Percentiles rank a stretch among this genome's conserved stretches.
Evolutionary conservation across 805 yeast species (phyloP).

Genomic region (Blastobotrys mokoenaii): DNA sequence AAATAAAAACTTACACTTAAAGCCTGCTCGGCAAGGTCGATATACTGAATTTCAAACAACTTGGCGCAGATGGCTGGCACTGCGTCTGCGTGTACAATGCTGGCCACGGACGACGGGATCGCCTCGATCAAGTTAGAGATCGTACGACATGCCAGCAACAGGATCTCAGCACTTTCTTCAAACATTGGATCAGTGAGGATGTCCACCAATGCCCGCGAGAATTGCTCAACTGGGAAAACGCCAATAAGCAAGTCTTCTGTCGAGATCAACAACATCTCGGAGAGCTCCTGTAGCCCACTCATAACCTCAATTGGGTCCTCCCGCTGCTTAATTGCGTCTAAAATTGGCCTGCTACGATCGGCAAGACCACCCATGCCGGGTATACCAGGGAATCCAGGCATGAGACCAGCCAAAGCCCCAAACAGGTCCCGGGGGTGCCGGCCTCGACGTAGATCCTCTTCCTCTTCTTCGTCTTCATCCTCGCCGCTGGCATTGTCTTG

Average conservation of each 20-base stretch:
- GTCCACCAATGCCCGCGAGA: conserved; percentile 46
- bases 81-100: conserved; percentile 56
- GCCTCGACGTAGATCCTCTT: conserved; percentile 19
- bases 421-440: conserved; percentile 15
- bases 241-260: conserved; percentile 24
- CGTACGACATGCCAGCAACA: conserved; percentile 75
- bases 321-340: conserved; percentile 19
- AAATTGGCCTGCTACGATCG: conserved; percentile 18
- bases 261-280: conserved; percentile 27
- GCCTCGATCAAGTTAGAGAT: conserved; percentile 74
- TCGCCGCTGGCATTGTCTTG: conserved; percentile 15
- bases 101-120: conserved; percentile 52
- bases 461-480: conserved; percentile 19
- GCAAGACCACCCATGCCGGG: conserved; percentile 5
- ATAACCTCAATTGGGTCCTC: conserved; percentile 25
- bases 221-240: conserved; percentile 46
- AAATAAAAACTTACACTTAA: conserved; percentile 42
- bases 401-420: conserved; percentile 19
- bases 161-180: conserved; percentile 67
- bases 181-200: conserved; percentile 51
- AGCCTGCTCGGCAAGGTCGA: conserved; percentile 89
- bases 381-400: conserved; percentile 17
- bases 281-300: conserved; percentile 27
- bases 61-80: conserved; percentile 59
- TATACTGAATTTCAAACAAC: conserved; percentile 65